Percentiles rank a stretch among this genome's conserved stretches.
Conservation (phyloP, 768 basidiomycete species). For the Galerina sulciceps region DNA sequence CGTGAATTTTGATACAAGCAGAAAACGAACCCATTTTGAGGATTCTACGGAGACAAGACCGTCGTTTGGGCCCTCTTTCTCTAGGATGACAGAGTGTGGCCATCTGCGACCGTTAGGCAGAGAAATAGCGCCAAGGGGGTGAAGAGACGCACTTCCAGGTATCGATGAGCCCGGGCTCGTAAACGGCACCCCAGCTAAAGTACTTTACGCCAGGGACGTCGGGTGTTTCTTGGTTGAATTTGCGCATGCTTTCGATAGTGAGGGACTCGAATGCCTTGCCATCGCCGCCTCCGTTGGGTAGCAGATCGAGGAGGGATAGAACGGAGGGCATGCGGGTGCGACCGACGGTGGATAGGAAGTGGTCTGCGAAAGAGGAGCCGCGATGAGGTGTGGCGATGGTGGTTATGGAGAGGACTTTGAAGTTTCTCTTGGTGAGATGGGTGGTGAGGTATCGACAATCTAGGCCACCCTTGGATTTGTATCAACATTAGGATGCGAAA, state of each 20-base stretch:
- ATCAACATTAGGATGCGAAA: neutral
- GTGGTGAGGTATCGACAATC: slow-evolving; percentile 93
- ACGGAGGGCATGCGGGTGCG: slow-evolving; percentile 68
- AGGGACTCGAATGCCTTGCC: slow-evolving; percentile 92
- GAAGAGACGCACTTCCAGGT: slow-evolving; percentile 67
- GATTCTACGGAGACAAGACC: slow-evolving; percentile 90
- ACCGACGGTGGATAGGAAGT: slow-evolving; percentile 80
- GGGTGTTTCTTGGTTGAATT: slow-evolving; percentile 87
- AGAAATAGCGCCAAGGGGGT: slow-evolving; percentile 11
- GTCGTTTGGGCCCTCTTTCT: slow-evolving; percentile 92
- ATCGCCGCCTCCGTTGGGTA: slow-evolving; percentile 93
- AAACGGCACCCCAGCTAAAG: slow-evolving; percentile 94
- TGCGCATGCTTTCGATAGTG: slow-evolving; percentile 81
- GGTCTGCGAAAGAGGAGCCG: slow-evolving; percentile 92
- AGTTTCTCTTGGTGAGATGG: slow-evolving; percentile 72
- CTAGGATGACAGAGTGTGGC: slow-evolving; percentile 80
- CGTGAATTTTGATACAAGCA: neutral
- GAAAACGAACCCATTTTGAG: slow-evolving; percentile 71
- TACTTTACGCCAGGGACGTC: slow-evolving; percentile 82
- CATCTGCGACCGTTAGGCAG: slow-evolving; percentile 39
- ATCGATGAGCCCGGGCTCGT: slow-evolving; percentile 89
- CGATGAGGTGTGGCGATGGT: slow-evolving; percentile 96
- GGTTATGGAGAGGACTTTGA: slow-evolving; percentile 84
- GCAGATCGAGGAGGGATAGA: slow-evolving; percentile 75
- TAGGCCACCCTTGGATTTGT: slow-evolving; percentile 66